phyloP scores from a whole-genome alignment of 352 stramenopile genomes.

The Saprolegnia parasitica region DNA sequence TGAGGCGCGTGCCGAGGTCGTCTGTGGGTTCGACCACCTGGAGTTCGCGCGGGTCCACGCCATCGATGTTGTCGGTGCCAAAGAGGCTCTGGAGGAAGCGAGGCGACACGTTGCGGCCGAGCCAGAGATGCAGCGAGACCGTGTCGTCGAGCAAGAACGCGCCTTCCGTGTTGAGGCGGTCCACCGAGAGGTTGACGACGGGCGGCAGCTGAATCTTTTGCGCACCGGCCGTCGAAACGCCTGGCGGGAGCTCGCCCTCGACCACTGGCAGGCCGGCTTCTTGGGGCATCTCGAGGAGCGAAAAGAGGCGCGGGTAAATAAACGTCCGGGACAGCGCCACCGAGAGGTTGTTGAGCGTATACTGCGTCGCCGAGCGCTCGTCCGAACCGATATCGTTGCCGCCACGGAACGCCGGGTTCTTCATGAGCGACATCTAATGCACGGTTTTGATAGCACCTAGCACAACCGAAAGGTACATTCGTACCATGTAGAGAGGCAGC shows the following conservation, averaged over 20 bases:
- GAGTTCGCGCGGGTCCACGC: constrained; percentile 86
- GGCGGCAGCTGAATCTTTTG: constrained; percentile 82
- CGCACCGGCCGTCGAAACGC: constrained; percentile 50
- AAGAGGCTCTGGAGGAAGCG: constrained; percentile 91
- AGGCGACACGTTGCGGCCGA: constrained; percentile 87
- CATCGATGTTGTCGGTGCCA: constrained; percentile 91
- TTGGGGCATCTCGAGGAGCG: constrained; percentile 87
- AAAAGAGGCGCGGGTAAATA: constrained; percentile 97
- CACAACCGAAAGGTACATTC: not conserved
- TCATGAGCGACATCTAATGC: constrained; percentile 93
- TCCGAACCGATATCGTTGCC: constrained; percentile 95
- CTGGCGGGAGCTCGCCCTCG: constrained; percentile 29
- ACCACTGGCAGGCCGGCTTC: constrained; percentile 76
- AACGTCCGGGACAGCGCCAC: constrained; percentile 88
- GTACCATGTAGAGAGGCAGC: constrained; percentile 92
- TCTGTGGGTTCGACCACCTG: constrained; percentile 79
- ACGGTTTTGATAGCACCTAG: constrained; percentile 7
- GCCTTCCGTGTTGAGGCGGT: constrained; percentile 90
- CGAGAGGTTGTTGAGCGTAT: constrained; percentile 93
- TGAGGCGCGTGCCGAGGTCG: constrained; percentile 78
- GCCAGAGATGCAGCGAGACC: constrained; percentile 94
- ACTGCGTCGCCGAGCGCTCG: constrained; percentile 91
- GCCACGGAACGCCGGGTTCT: constrained; percentile 95
- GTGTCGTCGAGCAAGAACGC: constrained; percentile 97
- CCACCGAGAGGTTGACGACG: constrained; percentile 93